Evolutionary conservation across 352 stramenopile genomes (phyloP).

Genomic region (Globisporangium spinosum): DNA sequence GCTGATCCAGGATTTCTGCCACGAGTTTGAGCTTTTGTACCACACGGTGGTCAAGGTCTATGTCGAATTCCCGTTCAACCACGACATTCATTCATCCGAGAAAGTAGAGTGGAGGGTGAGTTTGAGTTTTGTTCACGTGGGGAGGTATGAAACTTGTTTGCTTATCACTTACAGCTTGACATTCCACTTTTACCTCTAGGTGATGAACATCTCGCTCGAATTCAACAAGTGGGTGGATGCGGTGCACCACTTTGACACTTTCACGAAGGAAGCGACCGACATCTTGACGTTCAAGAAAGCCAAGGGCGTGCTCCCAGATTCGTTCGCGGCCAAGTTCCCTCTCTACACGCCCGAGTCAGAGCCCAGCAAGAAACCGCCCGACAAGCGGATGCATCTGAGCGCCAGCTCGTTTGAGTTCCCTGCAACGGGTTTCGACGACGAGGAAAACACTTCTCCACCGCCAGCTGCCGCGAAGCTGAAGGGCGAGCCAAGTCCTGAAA

Average conservation of each 20-base stretch:
- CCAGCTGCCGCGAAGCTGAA: constrained; percentile 17
- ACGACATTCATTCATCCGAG: constrained; percentile 86
- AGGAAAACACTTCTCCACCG: constrained; percentile 18
- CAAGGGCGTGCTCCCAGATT: constrained; percentile 58
- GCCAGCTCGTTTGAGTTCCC: constrained; percentile 38
- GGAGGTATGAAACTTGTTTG: neutral
- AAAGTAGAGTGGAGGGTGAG: constrained; percentile 82
- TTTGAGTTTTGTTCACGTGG: constrained; percentile 1
- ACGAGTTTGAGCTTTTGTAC: constrained; percentile 56
- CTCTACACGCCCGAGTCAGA: constrained; percentile 58
- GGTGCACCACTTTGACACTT: constrained; percentile 61
- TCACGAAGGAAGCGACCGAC: constrained; percentile 64
- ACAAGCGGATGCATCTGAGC: constrained; percentile 29
- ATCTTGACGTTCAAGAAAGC: constrained; percentile 60
- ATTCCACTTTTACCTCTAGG: constrained; percentile 22
- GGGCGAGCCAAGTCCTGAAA: constrained; percentile 25
- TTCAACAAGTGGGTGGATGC: constrained; percentile 41
- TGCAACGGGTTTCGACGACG: constrained; percentile 20
- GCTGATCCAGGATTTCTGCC: constrained; percentile 65
- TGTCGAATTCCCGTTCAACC: constrained; percentile 79
- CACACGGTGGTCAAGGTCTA: constrained; percentile 78
- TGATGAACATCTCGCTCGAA: constrained; percentile 63
- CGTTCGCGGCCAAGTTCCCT: constrained; percentile 57
- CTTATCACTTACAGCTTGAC: neutral
- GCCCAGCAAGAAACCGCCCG: constrained; percentile 37